Evolutionary conservation across 176 grass and related monocot genomes (phyloP), one percentile per base, ranked within the genome.

Genomic region (Musa schizocarpa): DNA sequence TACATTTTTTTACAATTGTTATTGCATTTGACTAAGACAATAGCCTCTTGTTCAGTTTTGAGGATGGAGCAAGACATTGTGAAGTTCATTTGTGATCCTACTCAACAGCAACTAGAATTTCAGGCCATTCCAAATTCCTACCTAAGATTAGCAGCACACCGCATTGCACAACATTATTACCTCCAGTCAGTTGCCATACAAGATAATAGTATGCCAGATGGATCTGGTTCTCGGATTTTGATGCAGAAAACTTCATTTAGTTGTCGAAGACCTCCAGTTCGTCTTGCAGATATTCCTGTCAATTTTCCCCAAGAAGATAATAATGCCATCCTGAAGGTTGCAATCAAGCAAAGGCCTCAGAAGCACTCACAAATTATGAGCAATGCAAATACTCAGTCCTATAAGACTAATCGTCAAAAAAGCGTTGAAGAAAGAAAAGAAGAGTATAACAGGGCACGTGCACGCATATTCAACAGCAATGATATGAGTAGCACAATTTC

Each of bases 351-450:
- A 72, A 91, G 96, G 82, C 86, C 91, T 27, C 84, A 88, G 63
- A 99, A 88, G 77, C 80, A 86, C 27, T 49, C 71, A 13, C 88
- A 92, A 58, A 77, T 65, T 25, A 75, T 54, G 10, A 78, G 78
- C 27, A 78, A 72, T 69, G 62, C 74, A 16, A 66, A 71, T 70
- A 54, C 77, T 26, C 67, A 83, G 71, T 83, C 82, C 66, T 82
- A 81, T 69, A 99, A 62, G 65, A 76, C 75, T 9, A 88, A 86
- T 85, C 72, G 83, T 77, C 91, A 80, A 49, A 99, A 99, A 82
- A 99, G 88, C 52, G 96, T 99, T 8, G 91, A 99, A 76, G 96
- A 99, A 87, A 87, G 96, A 64, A 99, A 99, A 86, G 96, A 99
- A 80, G 96, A 99, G 62, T 99, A 99, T 86, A 99, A 89, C 74